A percentile compares a stretch with the other conserved stretches of the same genome.
These are phyloP conservation scores for Mycosphaerella arachidis DNA, from an alignment of 2,329 filamentous ascomycete genomes.

Conservation along the genomic window DNA sequence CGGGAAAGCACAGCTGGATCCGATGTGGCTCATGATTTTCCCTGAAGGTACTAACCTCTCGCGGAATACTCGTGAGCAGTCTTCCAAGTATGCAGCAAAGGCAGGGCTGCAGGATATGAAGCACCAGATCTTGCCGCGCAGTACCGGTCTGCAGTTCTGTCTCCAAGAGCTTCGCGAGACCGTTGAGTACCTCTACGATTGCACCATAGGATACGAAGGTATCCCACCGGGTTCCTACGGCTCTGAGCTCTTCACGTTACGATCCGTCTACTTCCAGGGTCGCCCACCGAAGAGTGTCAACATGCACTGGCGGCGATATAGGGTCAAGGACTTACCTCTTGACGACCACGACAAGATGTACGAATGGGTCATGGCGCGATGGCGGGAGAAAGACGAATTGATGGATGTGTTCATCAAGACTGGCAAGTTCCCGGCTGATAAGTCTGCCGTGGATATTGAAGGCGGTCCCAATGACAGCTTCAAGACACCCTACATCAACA, in stretches of 20 bases:
- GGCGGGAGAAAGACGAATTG: slow-evolving; percentile 86
- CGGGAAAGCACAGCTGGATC: slow-evolving; percentile 39
- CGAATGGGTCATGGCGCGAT: slow-evolving; percentile 74
- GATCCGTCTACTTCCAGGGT: slow-evolving; percentile 82
- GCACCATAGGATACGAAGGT: slow-evolving; percentile 92
- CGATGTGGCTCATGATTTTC: slow-evolving; percentile 88
- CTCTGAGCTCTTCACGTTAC: slow-evolving; percentile 80
- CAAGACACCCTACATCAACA: slow-evolving; percentile 45
- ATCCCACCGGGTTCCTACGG: slow-evolving; percentile 77
- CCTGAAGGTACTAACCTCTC: slow-evolving; percentile 83
- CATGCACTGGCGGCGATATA: slow-evolving; percentile 91
- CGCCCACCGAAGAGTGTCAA: slow-evolving; percentile 90
- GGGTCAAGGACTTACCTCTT: slow-evolving; percentile 72
- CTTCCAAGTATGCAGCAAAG: slow-evolving; percentile 72
- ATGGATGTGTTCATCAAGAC: slow-evolving; percentile 71
- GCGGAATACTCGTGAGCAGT: slow-evolving; percentile 64
- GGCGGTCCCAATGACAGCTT: slow-evolving; percentile 27
- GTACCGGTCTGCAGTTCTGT: slow-evolving; percentile 76
- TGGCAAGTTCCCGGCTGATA: slow-evolving; percentile 75
- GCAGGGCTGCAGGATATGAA: slow-evolving; percentile 62
- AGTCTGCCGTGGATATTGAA: slow-evolving; percentile 34
- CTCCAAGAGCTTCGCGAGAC: slow-evolving; percentile 68
- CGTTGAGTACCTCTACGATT: slow-evolving; percentile 83
- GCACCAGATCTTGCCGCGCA: slow-evolving; percentile 71
- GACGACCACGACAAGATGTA: slow-evolving; percentile 69